Base-by-base conservation (phyloP, 345 rosid species). In the Eutrema yunnanense region DNA sequence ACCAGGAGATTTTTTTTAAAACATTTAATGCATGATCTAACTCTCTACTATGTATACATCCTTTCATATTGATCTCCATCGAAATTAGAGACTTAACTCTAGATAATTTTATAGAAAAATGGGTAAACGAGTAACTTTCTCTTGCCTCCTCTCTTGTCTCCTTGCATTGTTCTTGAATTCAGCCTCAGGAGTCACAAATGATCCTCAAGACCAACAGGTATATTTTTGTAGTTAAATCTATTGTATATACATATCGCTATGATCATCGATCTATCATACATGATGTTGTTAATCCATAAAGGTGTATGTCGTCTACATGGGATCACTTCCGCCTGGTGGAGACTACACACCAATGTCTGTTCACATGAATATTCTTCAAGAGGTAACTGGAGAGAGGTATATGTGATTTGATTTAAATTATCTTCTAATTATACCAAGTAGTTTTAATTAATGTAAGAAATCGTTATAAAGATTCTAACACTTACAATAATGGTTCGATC, bases 281-380 rank as follows among this genome's bases (percentile, higher is more conserved):
- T 14, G 53, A 64, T 9, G 33, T 33, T 48, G 16, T n/a, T 44
- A 16, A 16, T 10, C 7, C 16, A 14, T 48, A 44, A 34, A 65
- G 57, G 69, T 34, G 19, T 65, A 65, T 65, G 19, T 48, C 6
- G 69, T 48, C 11, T 64, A 64, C 69, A 48, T 64, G 69, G 69
- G 69, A 9, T 65, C 57, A 48, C 69, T 65, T 36, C 71, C 49
- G 6, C 52, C 65, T 29, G 58, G 36, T 3, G 65, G 8, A 7
- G 47, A 73, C 16, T 73, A 76, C 65, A 13, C 34, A 29, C 63
- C 72, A 19, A 27, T 64, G n/a, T 67, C 72, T 27, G 43, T 56
- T 26, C 83, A 80, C 36, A 42, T 50, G 7, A 80, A 6, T 57
- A 50, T 80, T 3, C 73, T 80, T 32, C 65, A 68, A 73, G 50